Evolutionary conservation across 2,329 filamentous ascomycete species (phyloP).

Genomic region (Paraconiothyrium sp.): DNA sequence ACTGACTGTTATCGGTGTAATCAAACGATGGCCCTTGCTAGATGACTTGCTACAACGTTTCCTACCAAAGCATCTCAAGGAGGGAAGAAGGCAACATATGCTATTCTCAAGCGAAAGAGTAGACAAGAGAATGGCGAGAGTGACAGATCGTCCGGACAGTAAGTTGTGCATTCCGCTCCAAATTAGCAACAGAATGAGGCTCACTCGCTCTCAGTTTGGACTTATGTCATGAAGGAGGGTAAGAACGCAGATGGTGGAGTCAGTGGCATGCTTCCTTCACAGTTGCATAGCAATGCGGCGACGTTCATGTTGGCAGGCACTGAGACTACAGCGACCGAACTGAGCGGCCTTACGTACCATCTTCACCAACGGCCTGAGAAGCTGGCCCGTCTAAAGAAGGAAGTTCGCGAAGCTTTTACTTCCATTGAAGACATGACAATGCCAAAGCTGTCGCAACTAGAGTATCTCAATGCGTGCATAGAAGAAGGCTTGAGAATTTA

Average conservation of each 20-base stretch:
- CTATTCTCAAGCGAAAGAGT: constrained; percentile 27
- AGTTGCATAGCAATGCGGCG: constrained; percentile 39
- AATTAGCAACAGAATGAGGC: background rate
- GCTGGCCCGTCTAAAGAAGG: constrained; percentile 27
- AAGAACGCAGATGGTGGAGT: constrained; percentile 23
- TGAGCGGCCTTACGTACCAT: constrained; percentile 39
- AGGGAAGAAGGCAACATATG: constrained; percentile 23
- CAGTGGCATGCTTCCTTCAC: constrained; percentile 24
- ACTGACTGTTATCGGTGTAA: constrained; percentile 7
- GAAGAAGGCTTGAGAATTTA: constrained; percentile 53
- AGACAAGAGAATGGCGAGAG: constrained; percentile 31
- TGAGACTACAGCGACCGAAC: constrained; percentile 39
- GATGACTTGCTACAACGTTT: constrained; percentile 17
- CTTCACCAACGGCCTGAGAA: constrained; percentile 31
- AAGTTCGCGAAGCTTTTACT: constrained; percentile 30
- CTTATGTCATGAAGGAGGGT: constrained; percentile 44
- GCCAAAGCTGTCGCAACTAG: constrained; percentile 27
- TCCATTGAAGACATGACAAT: constrained; percentile 32
- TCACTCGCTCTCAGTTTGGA: constrained; percentile 38
- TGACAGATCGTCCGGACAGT: constrained; percentile 44
- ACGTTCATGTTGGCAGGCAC: constrained; percentile 42
- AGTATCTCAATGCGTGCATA: constrained; percentile 55
- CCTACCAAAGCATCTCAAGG: constrained; percentile 18
- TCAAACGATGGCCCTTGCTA: constrained; percentile 24
- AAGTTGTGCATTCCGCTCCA: background rate